phyloP scores from a whole-genome alignment of 225 moss, liverwort and hornwort genomes.

The Sphagnum contortum region DNA sequence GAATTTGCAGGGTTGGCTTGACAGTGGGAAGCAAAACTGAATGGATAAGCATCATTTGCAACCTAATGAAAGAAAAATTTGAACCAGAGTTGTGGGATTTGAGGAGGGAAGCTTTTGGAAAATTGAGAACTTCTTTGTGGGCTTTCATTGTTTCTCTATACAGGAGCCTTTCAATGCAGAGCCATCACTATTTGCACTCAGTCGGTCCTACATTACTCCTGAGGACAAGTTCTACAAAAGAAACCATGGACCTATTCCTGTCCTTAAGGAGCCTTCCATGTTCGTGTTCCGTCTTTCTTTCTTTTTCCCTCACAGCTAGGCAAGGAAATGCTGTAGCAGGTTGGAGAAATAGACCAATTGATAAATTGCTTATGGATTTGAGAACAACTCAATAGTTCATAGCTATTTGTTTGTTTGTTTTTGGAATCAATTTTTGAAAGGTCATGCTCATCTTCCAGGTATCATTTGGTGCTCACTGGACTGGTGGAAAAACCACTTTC shows the following conservation, averaged over 20 bases:
- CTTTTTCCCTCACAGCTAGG: too few species aligned
- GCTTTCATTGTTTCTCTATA: constrained; percentile 9
- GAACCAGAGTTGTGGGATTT: background rate
- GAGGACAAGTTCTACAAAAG: constrained; percentile 68
- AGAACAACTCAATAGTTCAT: too few species aligned
- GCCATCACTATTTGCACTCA: constrained; percentile 45
- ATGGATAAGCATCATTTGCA: background rate
- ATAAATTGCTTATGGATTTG: too few species aligned
- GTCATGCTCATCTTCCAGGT: constrained; percentile 25
- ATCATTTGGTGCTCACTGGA: constrained; percentile 54
- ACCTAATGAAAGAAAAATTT: constrained; percentile 4
- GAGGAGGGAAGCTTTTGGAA: background rate
- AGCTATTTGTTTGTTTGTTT: too few species aligned
- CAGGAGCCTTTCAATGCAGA: constrained; percentile 87
- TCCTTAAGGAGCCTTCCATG: constrained; percentile 19
- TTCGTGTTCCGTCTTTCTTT: constrained; percentile 8
- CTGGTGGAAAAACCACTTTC: constrained; percentile 26
- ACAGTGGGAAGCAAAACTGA: too few species aligned
- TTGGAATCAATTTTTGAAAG: too few species aligned
- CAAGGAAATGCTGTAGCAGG: too few species aligned
- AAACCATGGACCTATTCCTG: constrained; percentile 77
- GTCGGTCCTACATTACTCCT: constrained; percentile 51
- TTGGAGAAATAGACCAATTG: too few species aligned
- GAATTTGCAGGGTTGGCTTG: too few species aligned
- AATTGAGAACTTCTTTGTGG: constrained; percentile 2